These are phyloP conservation scores for Crassisporium funariophilum DNA, from an alignment of 768 basidiomycete genomes.

Conservation along the genomic window DNA sequence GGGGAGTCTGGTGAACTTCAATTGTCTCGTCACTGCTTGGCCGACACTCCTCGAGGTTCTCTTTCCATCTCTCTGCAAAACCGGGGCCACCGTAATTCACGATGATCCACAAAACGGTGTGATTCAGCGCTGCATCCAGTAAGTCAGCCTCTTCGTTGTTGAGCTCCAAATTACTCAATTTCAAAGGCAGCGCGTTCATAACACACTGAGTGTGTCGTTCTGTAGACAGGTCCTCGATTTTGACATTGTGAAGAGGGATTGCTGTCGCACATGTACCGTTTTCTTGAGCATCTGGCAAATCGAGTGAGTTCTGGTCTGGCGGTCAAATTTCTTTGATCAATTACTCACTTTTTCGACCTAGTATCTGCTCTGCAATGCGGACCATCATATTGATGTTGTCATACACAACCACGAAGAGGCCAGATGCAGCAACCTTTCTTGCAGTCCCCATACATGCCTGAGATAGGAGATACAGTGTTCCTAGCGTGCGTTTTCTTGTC, in stretches of 20 bases:
- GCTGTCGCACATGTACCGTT: slow-evolving; percentile 41
- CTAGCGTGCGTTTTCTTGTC: background rate
- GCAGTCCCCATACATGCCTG: slow-evolving; percentile 6
- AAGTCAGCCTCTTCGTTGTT: slow-evolving; percentile 16
- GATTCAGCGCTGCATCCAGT: slow-evolving; percentile 17
- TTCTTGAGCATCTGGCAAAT: slow-evolving; percentile 29
- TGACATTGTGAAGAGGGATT: slow-evolving; percentile 28
- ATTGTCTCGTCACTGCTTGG: slow-evolving; percentile 27
- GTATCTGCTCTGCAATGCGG: slow-evolving; percentile 31
- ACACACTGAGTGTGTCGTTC: slow-evolving; percentile 20
- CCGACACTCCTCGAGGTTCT: slow-evolving; percentile 11
- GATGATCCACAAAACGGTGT: slow-evolving; percentile 31
- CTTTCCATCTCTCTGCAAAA: slow-evolving; percentile 26
- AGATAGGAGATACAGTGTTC: slow-evolving; percentile 2
- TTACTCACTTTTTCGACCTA: slow-evolving; percentile 29
- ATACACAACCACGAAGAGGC: slow-evolving; percentile 22
- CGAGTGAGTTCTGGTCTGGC: background rate
- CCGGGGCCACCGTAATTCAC: slow-evolving; percentile 30
- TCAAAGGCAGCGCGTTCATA: slow-evolving; percentile 23
- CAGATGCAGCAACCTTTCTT: background rate
- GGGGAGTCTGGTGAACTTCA: no score
- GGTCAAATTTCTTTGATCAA: background rate
- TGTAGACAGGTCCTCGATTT: slow-evolving; percentile 26
- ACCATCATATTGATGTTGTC: slow-evolving; percentile 42
- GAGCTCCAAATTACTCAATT: slow-evolving; percentile 28